Conservation (phyloP, 306 rosid genomes). For the Gillenia trifoliata region DNA sequence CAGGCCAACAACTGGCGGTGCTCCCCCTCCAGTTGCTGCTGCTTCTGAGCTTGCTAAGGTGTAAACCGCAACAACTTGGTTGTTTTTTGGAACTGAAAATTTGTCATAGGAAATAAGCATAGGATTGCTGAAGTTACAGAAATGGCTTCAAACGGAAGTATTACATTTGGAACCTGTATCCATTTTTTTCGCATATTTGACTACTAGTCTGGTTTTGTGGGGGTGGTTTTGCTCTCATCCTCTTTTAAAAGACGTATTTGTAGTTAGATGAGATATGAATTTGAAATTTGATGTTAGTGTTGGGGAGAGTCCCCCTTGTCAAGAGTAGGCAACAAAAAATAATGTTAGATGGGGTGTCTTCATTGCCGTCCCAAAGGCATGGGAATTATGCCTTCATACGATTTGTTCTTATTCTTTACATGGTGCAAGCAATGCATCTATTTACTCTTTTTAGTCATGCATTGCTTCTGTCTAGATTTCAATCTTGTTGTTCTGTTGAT, state of each 20-base stretch:
- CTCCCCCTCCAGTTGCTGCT: conserved; percentile 45
- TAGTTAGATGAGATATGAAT: conserved; percentile 48
- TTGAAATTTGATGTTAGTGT: conserved; percentile 25
- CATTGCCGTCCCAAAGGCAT: conserved; percentile 1
- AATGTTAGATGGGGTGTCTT: conserved; percentile 3
- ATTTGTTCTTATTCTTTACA: no score
- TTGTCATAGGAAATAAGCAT: conserved; percentile 50
- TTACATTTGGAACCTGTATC: conserved; percentile 31
- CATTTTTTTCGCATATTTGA: conserved; percentile 29
- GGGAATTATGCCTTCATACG: conserved; percentile 17
- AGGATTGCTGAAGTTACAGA: conserved; percentile 38
- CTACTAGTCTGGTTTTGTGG: conserved; percentile 16
- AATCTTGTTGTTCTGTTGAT: no score
- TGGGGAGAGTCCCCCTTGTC: no score
- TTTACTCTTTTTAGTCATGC: neutral
- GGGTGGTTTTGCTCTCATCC: conserved; percentile 91
- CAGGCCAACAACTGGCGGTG: conserved; percentile 98
- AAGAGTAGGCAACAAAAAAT: conserved; percentile 11
- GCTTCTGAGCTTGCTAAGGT: conserved; percentile 31
- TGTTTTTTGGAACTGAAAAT: conserved; percentile 29
- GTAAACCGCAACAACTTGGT: conserved; percentile 14
- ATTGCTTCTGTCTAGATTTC: no score
- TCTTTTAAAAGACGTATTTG: conserved; percentile 20
- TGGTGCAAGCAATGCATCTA: no score
- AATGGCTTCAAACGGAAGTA: conserved; percentile 31